Evolutionary conservation across 805 yeast species (phyloP).

Genomic region (Candida manassasensis): DNA sequence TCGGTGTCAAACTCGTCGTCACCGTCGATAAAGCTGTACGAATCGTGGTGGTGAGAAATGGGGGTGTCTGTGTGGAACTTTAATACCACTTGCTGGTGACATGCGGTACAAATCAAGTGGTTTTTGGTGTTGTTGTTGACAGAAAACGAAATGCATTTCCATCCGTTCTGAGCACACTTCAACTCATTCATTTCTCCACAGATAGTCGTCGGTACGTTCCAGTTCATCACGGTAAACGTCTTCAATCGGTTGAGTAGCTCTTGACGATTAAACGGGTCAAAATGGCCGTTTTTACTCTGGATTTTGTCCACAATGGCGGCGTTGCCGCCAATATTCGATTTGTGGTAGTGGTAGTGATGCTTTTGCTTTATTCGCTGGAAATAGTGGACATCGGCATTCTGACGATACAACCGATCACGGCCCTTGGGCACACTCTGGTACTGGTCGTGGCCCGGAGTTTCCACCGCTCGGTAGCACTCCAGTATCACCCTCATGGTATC

Average conservation of each 20-base stretch:
- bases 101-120: conserved; percentile 29
- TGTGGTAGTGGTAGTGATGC: conserved; percentile 36
- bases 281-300: conserved; percentile 14
- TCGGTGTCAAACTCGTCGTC: conserved; percentile 9
- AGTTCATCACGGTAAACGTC: conserved; percentile 43
- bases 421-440: conserved; percentile 1
- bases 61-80: conserved; percentile 20
- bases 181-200: conserved; percentile 36
- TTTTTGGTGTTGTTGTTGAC: conserved; percentile 20
- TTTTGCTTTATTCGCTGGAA: conserved; percentile 31
- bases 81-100: conserved; percentile 25
- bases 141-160: conserved; percentile 41
- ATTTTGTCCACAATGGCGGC: conserved; percentile 11
- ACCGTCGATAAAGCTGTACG: conserved; percentile 5
- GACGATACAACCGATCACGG: conserved; percentile 5
- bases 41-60: background rate
- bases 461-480: conserved; percentile 20
- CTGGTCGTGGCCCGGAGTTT: conserved; percentile 12
- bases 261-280: conserved; percentile 35
- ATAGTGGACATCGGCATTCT: conserved; percentile 37
- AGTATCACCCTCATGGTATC: conserved; percentile 21
- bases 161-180: conserved; percentile 48
- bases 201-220: conserved; percentile 35
- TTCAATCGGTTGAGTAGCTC: conserved; percentile 36
- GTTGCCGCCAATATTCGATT: conserved; percentile 16